phyloP scores from a whole-genome alignment of 768 basidiomycete species.

The Kwoniella sp. region DNA sequence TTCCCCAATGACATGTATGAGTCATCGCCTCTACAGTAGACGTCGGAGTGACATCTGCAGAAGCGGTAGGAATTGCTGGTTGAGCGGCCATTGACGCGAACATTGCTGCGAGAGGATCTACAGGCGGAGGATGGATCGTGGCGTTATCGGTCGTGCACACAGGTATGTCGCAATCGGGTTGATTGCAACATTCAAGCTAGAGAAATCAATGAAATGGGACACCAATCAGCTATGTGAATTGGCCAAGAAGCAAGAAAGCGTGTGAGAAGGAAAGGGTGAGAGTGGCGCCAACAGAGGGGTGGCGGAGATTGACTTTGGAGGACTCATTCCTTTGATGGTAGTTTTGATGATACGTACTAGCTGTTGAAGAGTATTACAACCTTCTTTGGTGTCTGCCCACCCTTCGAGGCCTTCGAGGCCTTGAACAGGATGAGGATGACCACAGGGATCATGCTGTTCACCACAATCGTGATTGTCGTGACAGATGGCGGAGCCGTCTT shows the following conservation, averaged over 20 bases:
- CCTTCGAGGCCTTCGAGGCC: conserved; percentile 23
- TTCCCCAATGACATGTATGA: conserved; percentile 72
- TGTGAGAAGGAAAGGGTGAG: no score
- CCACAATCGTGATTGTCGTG: conserved; percentile 11
- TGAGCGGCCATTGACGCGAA: conserved; percentile 21
- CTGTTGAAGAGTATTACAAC: conserved; percentile 47
- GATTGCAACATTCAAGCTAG: conserved; percentile 43
- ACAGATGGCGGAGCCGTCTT: not conserved
- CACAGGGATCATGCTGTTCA: not conserved
- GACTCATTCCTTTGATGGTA: not conserved
- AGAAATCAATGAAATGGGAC: not conserved
- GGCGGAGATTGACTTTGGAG: not conserved
- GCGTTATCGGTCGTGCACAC: conserved; percentile 22
- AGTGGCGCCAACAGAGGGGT: not conserved
- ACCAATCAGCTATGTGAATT: not conserved
- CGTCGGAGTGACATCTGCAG: not conserved
- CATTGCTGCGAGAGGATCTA: conserved; percentile 20
- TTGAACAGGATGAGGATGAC: conserved; percentile 5
- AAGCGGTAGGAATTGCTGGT: conserved; percentile 1
- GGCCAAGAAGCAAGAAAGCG: not conserved
- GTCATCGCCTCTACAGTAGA: conserved; percentile 5
- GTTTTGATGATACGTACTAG: conserved; percentile 29
- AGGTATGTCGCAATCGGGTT: conserved; percentile 34
- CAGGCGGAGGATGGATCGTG: conserved; percentile 19
- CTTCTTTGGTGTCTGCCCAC: conserved; percentile 50